Conservation (phyloP, 441 rosid genomes). For the Pelargonium australe region DNA sequence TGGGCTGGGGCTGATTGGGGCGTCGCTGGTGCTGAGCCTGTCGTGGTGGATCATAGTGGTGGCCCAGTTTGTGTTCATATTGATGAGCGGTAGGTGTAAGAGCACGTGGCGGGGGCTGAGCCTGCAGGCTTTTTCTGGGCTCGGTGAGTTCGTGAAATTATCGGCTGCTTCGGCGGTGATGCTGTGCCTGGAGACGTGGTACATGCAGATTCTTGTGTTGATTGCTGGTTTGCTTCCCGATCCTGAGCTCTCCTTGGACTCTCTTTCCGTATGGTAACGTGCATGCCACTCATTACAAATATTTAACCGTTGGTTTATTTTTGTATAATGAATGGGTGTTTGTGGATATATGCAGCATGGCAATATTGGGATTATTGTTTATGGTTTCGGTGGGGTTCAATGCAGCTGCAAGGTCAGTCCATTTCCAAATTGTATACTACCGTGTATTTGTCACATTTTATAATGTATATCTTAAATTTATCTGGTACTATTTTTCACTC, state of each 20-base stretch:
- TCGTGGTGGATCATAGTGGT: constrained; percentile 48
- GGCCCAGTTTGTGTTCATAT: constrained; percentile 42
- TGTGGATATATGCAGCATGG: constrained; percentile 30
- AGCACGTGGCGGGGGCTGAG: constrained; percentile 43
- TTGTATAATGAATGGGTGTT: no score
- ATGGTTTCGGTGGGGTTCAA: constrained; percentile 54
- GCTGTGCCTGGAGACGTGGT: constrained; percentile 51
- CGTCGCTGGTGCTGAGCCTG: constrained; percentile 37
- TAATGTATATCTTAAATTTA: no score
- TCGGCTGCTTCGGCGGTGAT: constrained; percentile 50
- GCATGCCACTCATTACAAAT: neutral
- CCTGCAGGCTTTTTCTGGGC: constrained; percentile 35
- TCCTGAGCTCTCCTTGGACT: constrained; percentile 40
- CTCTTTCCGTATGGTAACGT: constrained; percentile 44
- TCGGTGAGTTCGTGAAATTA: constrained; percentile 40
- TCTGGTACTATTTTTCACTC: no score
- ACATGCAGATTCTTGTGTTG: constrained; percentile 39
- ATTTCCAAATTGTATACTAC: no score
- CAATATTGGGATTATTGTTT: constrained; percentile 36
- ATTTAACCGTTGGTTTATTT: no score
- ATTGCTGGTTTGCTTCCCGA: constrained; percentile 47
- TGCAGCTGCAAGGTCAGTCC: constrained; percentile 47
- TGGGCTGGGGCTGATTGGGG: constrained; percentile 43
- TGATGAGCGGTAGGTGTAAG: constrained; percentile 29
- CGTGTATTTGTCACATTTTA: no score